Evolutionary conservation across 192 early-diverging fungal genomes (phyloP), one percentile per base, ranked within the genome.

Genomic region (Linnemannia elongata): DNA sequence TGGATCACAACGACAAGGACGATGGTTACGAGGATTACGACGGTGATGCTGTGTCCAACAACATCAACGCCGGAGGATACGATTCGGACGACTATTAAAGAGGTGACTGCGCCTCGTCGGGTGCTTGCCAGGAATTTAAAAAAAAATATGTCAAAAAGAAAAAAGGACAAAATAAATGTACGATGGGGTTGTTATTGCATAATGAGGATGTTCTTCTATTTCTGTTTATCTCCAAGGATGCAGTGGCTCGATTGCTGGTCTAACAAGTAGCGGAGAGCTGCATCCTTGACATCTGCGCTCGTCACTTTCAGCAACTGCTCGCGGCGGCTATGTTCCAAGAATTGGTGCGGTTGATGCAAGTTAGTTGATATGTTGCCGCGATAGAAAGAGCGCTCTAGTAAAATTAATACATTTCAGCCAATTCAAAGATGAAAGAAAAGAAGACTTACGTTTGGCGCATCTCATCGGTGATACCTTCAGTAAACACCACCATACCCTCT

Each of bases 401-500:
- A 22, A 9, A 18, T 52, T 0, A 20, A 71, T 3, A 49, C 27
- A 69, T 36, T 35, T 30, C 68, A 60, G 27, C 22, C 17, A 72
- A 70, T 74, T 2, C 20, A 76, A 49, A 78, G n/a, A 9, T 7
- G 24, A 42, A 9, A 9, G 47, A 49, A 2, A 18, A 52, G 30
- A 24, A 1, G 39, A 89, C 77, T 85, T 91, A 94, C 92, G 89
- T 90, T 91, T 98, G 97, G 36, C 93, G 93, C 93, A 97, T 94
- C 68, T 97, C 97, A 55, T 97, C 94, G 0, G 96, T 95, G 42
- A 98, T 93, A 12, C 95, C 96, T 12, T 92, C 90, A 0, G 91
- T 90, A 76, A 96, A 98, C 74, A 92, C 90, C n/a, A 94, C 82
- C 93, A 96, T 94, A 1, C 97, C 97, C 89, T 99, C 97, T 55